Evolutionary conservation across 2,329 filamentous ascomycete genomes (phyloP).

Genomic region (Cercospora sp.): DNA sequence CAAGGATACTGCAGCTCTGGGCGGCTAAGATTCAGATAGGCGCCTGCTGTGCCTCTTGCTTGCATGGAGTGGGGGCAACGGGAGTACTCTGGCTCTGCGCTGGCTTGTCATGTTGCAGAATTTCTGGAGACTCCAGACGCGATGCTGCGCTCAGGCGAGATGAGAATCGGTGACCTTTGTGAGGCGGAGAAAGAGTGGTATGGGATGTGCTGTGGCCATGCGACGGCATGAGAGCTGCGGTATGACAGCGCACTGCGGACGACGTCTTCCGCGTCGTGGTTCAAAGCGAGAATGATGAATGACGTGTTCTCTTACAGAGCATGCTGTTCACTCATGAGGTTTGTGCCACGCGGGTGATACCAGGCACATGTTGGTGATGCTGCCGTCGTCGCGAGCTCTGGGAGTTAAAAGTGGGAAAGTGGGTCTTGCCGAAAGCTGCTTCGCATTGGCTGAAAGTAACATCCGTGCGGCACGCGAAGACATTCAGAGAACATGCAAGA

Average conservation of each 20-base stretch:
- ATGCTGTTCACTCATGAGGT: not conserved
- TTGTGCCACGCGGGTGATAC: not conserved
- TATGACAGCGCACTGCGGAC: not conserved
- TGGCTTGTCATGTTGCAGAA: conserved; percentile 1
- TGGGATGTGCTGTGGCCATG: not conserved
- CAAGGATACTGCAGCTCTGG: conserved; percentile 3
- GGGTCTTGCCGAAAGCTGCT: not conserved
- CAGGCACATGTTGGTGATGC: not conserved
- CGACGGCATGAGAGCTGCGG: not conserved
- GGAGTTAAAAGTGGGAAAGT: not conserved
- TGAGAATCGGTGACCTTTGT: not conserved
- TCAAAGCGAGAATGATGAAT: not conserved
- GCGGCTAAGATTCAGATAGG: conserved; percentile 17
- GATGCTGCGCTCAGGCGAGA: not conserved
- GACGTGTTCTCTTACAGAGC: not conserved
- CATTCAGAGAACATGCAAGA: not conserved
- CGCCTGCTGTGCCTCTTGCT: conserved; percentile 16
- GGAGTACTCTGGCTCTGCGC: not conserved
- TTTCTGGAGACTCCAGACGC: not conserved
- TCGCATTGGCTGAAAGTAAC: not conserved
- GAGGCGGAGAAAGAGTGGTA: not conserved
- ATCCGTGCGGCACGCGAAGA: not conserved
- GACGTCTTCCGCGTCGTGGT: not conserved
- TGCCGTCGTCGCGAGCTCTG: not conserved
- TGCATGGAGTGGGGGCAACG: conserved; percentile 8